A percentile compares a stretch with the other conserved stretches of the same genome.
phyloP scores from a whole-genome alignment of 1,284 basidiomycete genomes.

The Fomitiporia mediterranea region DNA sequence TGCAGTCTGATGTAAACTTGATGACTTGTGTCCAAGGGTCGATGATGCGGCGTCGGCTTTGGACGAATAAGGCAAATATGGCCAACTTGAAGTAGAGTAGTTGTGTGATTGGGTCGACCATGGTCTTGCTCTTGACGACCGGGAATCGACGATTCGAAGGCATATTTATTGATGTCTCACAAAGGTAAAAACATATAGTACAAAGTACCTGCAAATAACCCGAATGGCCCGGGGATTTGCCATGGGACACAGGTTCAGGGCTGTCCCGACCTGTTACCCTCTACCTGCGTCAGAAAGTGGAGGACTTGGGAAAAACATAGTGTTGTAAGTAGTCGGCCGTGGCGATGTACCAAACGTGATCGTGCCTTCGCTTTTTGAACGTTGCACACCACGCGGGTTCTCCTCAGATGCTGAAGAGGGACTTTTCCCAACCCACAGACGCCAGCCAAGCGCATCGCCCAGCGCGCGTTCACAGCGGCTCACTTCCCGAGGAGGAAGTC shows the following conservation, averaged over 20 bases:
- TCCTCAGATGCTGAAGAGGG: slow-evolving; percentile 30
- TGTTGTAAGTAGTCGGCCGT: background rate
- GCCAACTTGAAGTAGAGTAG: no score
- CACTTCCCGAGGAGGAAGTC: slow-evolving; percentile 72
- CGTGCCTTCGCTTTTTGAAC: slow-evolving; percentile 40
- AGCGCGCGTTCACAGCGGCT: slow-evolving; percentile 77
- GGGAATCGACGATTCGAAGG: no score
- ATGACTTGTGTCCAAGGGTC: no score
- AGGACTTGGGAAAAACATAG: slow-evolving; percentile 14
- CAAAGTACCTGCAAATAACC: no score
- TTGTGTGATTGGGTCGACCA: no score
- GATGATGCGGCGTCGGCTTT: no score
- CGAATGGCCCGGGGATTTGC: no score
- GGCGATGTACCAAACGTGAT: background rate
- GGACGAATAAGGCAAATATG: no score
- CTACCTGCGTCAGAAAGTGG: slow-evolving; percentile 17
- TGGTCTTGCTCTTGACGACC: no score
- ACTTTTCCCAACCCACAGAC: slow-evolving; percentile 76
- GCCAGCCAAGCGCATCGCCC: slow-evolving; percentile 75
- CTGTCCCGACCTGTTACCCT: slow-evolving; percentile 15
- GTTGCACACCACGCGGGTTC: slow-evolving; percentile 31
- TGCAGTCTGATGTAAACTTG: no score
- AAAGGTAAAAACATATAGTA: no score
- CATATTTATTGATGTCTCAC: no score
- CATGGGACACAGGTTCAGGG: background rate